phyloP scores from a whole-genome alignment of 78 protist genomes.

The slime mould (Dictyostelium discoideum) region DNA sequence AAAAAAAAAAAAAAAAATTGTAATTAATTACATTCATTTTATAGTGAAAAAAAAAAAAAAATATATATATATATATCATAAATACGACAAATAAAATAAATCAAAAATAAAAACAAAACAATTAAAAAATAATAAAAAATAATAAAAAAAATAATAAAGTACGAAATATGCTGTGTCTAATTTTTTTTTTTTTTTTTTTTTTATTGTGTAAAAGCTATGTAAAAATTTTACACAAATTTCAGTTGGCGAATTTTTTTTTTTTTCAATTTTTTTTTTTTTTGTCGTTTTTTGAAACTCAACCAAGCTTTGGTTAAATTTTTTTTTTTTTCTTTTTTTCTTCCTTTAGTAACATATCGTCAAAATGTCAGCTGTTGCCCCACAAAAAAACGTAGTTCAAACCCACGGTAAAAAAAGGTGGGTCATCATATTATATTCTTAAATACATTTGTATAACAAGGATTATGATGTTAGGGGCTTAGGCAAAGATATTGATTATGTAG shows the following conservation, averaged over 20 bases:
- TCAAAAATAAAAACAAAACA: no score
- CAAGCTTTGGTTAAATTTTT: background rate
- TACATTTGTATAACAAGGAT: background rate
- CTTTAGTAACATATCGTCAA: background rate
- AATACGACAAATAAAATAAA: no score
- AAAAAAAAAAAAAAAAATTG: no score
- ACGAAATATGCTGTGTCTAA: no score
- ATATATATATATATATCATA: no score
- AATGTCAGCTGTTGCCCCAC: constrained; percentile 15
- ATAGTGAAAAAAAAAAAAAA: no score
- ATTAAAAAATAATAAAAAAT: no score
- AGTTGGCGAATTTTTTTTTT: background rate
- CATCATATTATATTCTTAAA: background rate
- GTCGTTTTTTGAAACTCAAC: background rate
- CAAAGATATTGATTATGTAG: background rate
- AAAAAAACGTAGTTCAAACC: constrained; percentile 76
- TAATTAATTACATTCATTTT: no score
- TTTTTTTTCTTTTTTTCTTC: background rate
- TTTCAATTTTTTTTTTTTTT: background rate
- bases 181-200: no score
- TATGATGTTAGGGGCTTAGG: constrained; percentile 14
- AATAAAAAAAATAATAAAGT: no score
- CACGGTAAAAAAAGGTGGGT: constrained; percentile 81
- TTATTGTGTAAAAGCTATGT: background rate
- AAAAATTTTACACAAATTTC: background rate